phyloP scores from a whole-genome alignment of 2,329 filamentous ascomycete species.

The Aphanoascus verrucosus region DNA sequence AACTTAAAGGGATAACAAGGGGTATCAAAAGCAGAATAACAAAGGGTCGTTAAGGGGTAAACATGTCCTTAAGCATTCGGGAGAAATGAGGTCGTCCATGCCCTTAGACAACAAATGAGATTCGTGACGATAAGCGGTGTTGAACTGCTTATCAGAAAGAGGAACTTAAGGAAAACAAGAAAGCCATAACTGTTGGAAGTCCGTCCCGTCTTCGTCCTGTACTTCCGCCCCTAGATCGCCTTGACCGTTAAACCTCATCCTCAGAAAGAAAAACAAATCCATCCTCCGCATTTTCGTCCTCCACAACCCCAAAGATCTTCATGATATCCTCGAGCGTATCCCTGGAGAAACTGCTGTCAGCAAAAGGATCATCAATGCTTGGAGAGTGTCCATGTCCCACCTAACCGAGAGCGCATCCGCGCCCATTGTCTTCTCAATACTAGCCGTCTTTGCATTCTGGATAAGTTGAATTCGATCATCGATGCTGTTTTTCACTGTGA shows the following conservation, averaged over 20 bases:
- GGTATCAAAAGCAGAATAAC: neutral
- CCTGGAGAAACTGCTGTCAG: conserved; percentile 6
- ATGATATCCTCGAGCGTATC: conserved; percentile 12
- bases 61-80: neutral
- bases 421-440: conserved; percentile 22
- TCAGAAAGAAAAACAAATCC: conserved; percentile 10
- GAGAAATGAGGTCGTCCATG: neutral
- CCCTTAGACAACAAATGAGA: no score
- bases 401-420: conserved; percentile 16
- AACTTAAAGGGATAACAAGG: neutral
- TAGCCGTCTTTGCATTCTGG: conserved; percentile 43
- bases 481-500: conserved; percentile 47
- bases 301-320: conserved; percentile 10
- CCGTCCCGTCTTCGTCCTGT: neutral
- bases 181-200: neutral
- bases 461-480: conserved; percentile 48
- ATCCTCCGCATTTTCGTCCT: conserved; percentile 7
- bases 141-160: neutral
- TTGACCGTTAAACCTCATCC: neutral
- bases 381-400: neutral
- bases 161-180: neutral
- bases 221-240: no score
- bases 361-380: neutral
- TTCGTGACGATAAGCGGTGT: neutral
- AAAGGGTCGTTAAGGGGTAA: neutral